phyloP scores from a whole-genome alignment of 2,329 filamentous ascomycete species.

The Exophiala sp. region DNA sequence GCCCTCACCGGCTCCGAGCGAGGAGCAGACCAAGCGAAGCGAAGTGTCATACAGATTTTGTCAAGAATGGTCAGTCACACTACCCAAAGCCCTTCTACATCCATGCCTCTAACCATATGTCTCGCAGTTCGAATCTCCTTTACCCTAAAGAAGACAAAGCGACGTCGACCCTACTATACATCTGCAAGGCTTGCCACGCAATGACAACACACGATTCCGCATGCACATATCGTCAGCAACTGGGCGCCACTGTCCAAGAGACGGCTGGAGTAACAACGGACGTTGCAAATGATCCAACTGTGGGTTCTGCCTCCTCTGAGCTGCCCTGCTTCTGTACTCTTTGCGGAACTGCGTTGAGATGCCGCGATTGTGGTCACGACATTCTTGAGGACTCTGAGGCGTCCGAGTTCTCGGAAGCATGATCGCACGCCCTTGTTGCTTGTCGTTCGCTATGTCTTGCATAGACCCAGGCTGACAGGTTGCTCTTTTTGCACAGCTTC shows the following conservation, averaged over 20 bases:
- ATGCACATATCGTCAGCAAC: slow-evolving; percentile 92
- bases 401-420: slow-evolving; percentile 5
- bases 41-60: slow-evolving; percentile 96
- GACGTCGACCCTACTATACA: slow-evolving; percentile 83
- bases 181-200: slow-evolving; percentile 92
- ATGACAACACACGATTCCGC: slow-evolving; percentile 80
- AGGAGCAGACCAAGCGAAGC: slow-evolving; percentile 37
- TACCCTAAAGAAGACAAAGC: slow-evolving; percentile 93
- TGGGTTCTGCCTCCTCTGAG: slow-evolving; percentile 57
- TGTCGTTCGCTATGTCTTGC: slow-evolving; percentile 30
- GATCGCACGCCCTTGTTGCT: slow-evolving; percentile 3
- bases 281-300: slow-evolving; percentile 95
- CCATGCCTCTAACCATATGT: background rate
- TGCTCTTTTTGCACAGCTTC: slow-evolving; percentile 63
- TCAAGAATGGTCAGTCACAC: slow-evolving; percentile 71
- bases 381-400: slow-evolving; percentile 34
- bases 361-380: slow-evolving; percentile 50
- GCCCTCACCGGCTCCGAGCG: slow-evolving; percentile 41
- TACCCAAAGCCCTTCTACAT: background rate
- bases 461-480: slow-evolving; percentile 30
- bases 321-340: slow-evolving; percentile 53
- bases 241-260: slow-evolving; percentile 87
- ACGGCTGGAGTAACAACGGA: slow-evolving; percentile 97
- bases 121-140: slow-evolving; percentile 80
- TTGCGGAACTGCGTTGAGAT: slow-evolving; percentile 57